Conservation (phyloP, 164 flowering plant genomes). For the Cinnamomum chago region DNA sequence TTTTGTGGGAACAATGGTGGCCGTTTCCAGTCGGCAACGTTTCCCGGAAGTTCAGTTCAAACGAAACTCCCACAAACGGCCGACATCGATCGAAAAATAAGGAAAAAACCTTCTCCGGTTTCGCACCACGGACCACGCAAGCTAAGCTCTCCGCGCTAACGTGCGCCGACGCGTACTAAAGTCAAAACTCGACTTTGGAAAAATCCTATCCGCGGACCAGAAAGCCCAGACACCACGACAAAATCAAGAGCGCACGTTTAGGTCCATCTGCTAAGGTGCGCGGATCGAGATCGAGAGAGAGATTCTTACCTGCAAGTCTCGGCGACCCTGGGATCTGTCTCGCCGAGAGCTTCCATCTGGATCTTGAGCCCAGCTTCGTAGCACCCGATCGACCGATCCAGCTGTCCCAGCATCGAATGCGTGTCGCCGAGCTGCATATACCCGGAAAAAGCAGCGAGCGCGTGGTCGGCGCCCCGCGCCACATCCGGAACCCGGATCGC, state of each 20-base stretch:
- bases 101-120: background rate
- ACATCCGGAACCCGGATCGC: constrained; percentile 77
- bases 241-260: background rate
- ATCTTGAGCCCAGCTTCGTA: constrained; percentile 78
- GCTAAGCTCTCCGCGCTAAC: background rate
- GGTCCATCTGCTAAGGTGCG: background rate
- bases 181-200: background rate
- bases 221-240: background rate
- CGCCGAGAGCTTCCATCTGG: constrained; percentile 85
- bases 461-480: constrained; percentile 71
- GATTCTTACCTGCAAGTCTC: constrained; percentile 85
- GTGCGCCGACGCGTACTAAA: background rate
- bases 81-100: background rate
- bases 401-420: constrained; percentile 84
- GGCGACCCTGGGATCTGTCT: constrained; percentile 90
- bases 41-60: background rate
- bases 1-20: background rate
- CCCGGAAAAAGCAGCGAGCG: constrained; percentile 90
- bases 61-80: background rate
- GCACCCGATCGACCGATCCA: constrained; percentile 67
- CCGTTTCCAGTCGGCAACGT: background rate
- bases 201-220: background rate
- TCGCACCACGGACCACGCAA: background rate
- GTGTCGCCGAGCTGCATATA: constrained; percentile 98
- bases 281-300: background rate